phyloP scores from a whole-genome alignment of 495 filamentous ascomycete genomes.

The Neurospora sp. region DNA sequence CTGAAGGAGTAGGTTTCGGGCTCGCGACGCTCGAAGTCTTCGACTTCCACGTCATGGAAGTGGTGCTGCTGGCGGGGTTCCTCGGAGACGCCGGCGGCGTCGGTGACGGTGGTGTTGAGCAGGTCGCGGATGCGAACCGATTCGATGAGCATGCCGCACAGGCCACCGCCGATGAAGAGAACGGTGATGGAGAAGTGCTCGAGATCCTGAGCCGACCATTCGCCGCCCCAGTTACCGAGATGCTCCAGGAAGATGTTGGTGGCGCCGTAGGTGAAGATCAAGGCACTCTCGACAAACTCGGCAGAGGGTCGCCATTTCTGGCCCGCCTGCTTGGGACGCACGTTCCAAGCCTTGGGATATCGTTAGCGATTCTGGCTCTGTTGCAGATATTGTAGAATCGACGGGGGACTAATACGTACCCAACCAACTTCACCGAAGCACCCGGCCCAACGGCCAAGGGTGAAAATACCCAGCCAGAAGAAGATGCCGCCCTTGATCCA shows the following conservation, averaged over 20 bases:
- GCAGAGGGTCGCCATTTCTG: slow-evolving; percentile 62
- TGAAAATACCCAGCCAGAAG: slow-evolving; percentile 85
- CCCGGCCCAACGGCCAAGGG: slow-evolving; percentile 82
- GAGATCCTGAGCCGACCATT: slow-evolving; percentile 70
- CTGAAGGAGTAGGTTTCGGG: slow-evolving; percentile 66
- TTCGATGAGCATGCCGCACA: slow-evolving; percentile 91
- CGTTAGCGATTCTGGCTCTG: slow-evolving; percentile 10
- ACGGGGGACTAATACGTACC: slow-evolving; percentile 32
- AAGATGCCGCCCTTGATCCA: slow-evolving; percentile 97
- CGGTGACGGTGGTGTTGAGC: slow-evolving; percentile 53
- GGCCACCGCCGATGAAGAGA: slow-evolving; percentile 90
- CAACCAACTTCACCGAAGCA: slow-evolving; percentile 87
- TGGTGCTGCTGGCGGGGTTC: slow-evolving; percentile 17
- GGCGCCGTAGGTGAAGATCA: slow-evolving; percentile 81
- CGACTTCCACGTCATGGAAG: slow-evolving; percentile 33
- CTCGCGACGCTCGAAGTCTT: slow-evolving; percentile 32
- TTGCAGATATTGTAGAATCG: background rate
- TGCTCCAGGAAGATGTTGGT: slow-evolving; percentile 94
- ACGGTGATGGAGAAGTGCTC: slow-evolving; percentile 91
- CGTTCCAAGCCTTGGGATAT: slow-evolving; percentile 64
- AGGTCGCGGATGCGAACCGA: slow-evolving; percentile 58
- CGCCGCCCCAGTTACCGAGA: slow-evolving; percentile 56
- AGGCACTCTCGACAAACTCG: slow-evolving; percentile 78
- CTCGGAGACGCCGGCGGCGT: slow-evolving; percentile 13
- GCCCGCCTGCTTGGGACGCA: slow-evolving; percentile 56